These are phyloP conservation scores for Bjerkandera adusta DNA, from an alignment of 1,284 basidiomycete genomes.

Conservation along the genomic window DNA sequence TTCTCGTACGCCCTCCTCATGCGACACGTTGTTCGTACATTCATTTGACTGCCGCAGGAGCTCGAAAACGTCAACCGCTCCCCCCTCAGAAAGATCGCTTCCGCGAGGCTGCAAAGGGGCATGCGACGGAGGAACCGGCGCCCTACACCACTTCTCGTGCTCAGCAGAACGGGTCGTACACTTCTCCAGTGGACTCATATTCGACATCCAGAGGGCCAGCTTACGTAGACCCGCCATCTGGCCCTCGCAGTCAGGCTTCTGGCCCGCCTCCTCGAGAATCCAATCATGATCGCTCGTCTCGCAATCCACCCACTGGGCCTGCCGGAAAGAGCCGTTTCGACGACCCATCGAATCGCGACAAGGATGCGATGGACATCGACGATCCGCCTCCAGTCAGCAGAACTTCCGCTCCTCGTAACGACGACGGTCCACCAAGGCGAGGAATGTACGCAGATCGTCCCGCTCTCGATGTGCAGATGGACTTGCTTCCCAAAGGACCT, in stretches of 20 bases:
- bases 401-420: conserved; percentile 6
- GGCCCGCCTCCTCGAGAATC: neutral
- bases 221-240: neutral
- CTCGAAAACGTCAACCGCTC: conserved; percentile 20
- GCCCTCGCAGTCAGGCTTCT: neutral
- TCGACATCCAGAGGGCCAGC: neutral
- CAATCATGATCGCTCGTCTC: neutral
- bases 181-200: neutral
- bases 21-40: conserved; percentile 15
- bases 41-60: conserved; percentile 18
- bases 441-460: conserved; percentile 26
- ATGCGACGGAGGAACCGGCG: conserved; percentile 10
- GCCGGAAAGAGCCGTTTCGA: neutral
- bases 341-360: conserved; percentile 5
- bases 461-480: conserved; percentile 24
- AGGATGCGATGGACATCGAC: conserved; percentile 30
- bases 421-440: conserved; percentile 14
- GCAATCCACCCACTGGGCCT: neutral
- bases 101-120: conserved; percentile 25
- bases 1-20: conserved; percentile 40
- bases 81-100: conserved; percentile 34
- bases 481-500: conserved; percentile 33
- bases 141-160: conserved; percentile 1
- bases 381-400: conserved; percentile 14
- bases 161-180: neutral